Evolutionary conservation across 352 stramenopile genomes (phyloP).

Genomic region (Phytopythium montanum): DNA sequence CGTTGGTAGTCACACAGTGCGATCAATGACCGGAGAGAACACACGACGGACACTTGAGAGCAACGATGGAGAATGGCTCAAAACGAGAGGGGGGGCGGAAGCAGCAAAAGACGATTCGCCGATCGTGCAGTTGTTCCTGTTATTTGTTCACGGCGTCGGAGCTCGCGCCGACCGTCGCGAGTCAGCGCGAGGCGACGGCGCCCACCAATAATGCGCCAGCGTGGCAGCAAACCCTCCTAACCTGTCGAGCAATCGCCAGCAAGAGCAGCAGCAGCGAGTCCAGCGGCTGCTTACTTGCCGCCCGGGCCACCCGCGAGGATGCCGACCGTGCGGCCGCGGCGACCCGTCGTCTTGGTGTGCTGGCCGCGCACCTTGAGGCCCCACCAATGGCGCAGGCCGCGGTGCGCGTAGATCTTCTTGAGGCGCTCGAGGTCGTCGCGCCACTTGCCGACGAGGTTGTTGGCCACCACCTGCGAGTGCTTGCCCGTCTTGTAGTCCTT

Average conservation of each 20-base stretch:
- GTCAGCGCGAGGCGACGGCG: constrained; percentile 4
- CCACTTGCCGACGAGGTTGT: constrained; percentile 98
- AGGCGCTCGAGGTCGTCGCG: constrained; percentile 99
- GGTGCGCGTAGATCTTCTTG: constrained; percentile 99
- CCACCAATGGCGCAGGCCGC: constrained; percentile 99
- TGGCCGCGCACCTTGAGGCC: constrained; percentile 99
- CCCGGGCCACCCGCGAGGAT: constrained; percentile 45
- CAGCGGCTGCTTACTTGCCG: constrained; percentile 80
- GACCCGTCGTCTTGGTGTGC: constrained; percentile 99
- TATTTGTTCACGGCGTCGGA: constrained; percentile 6
- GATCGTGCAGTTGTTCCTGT: constrained; percentile 9
- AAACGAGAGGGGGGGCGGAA: neutral
- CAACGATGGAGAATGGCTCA: neutral
- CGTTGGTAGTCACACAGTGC: too few relatives aligned
- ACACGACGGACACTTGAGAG: neutral
- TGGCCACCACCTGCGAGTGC: constrained; percentile 97
- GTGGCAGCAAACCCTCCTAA: constrained; percentile 9
- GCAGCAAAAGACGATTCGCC: constrained; percentile 11
- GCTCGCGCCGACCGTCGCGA: constrained; percentile 7
- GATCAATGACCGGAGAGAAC: neutral
- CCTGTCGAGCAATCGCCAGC: constrained; percentile 4
- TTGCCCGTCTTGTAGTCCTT: constrained; percentile 99
- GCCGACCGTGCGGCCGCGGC: constrained; percentile 83
- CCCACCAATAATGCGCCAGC: constrained; percentile 10
- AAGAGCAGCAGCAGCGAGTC: neutral